Evolutionary conservation across 2,329 filamentous ascomycete genomes (phyloP).

Genomic region (Magnaporthiopsis rhizophila): DNA sequence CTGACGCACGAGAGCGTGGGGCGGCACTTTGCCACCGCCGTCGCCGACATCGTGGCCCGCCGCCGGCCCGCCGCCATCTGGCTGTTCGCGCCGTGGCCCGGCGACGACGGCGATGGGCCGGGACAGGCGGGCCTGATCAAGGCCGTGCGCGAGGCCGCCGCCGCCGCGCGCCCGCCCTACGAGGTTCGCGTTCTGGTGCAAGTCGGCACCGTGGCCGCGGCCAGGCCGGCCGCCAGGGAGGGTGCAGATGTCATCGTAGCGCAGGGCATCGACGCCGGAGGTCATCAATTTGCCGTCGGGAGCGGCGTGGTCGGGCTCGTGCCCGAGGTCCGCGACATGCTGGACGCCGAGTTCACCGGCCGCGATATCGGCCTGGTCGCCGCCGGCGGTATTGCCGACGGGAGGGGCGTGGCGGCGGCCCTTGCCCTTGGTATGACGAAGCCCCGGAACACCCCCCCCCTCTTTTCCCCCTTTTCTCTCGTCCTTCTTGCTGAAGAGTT

Average conservation of each 20-base stretch:
- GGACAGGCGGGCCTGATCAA: conserved; percentile 27
- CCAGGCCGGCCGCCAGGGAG: conserved; percentile 36
- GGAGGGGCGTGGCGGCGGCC: conserved; percentile 45
- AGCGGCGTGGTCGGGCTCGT: conserved; percentile 48
- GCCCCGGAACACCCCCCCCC: not conserved
- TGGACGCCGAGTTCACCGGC: conserved; percentile 28
- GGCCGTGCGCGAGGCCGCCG: conserved; percentile 24
- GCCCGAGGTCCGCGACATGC: conserved; percentile 45
- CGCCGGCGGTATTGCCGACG: conserved; percentile 52
- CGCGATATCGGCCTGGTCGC: conserved; percentile 38
- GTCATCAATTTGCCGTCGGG: conserved; percentile 49
- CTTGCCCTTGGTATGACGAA: conserved; percentile 40
- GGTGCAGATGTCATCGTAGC: conserved; percentile 52
- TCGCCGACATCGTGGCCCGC: conserved; percentile 39
- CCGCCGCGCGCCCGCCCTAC: conserved; percentile 27
- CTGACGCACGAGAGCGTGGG: conserved; percentile 38
- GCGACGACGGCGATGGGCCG: conserved; percentile 24
- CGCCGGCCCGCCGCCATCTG: conserved; percentile 54
- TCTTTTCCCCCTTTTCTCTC: not conserved
- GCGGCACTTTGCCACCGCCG: conserved; percentile 27
- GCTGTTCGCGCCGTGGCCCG: conserved; percentile 54
- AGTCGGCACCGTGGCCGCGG: conserved; percentile 50
- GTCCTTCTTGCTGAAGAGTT: not conserved
- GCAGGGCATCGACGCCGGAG: conserved; percentile 57
- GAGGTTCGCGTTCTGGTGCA: conserved; percentile 37